Conservation (phyloP, 331 rosid genomes). For the Saraca asoca region DNA sequence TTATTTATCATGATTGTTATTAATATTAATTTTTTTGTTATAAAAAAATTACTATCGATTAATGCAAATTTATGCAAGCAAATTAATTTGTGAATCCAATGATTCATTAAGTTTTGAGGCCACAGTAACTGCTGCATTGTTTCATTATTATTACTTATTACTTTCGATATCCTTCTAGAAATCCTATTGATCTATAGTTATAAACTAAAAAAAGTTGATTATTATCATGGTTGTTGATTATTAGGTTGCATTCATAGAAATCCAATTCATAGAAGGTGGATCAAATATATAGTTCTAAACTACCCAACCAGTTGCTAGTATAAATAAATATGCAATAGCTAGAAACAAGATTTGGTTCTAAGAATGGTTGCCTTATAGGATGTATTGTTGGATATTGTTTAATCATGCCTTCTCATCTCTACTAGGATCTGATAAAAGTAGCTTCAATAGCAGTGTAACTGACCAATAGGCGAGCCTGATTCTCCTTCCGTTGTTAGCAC, state of each 20-base stretch:
- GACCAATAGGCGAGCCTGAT: conserved; percentile 78
- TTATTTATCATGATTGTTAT: too few relatives aligned
- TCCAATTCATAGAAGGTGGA: not conserved
- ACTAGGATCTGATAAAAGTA: conserved; percentile 73
- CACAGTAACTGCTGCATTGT: too few relatives aligned
- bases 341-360: conserved; percentile 13
- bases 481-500: conserved; percentile 12
- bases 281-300: not conserved
- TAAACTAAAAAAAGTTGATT: too few relatives aligned
- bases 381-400: conserved; percentile 9
- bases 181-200: too few relatives aligned
- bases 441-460: conserved; percentile 93
- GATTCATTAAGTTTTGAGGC: too few relatives aligned
- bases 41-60: too few relatives aligned
- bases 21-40: too few relatives aligned
- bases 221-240: conserved; percentile 7
- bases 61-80: too few relatives aligned
- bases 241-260: not conserved
- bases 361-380: conserved; percentile 2
- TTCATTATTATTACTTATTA: too few relatives aligned
- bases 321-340: conserved; percentile 19
- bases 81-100: too few relatives aligned
- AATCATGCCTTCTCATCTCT: conserved; percentile 34
- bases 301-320: conserved; percentile 5
- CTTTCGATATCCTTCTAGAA: too few relatives aligned